Evolutionary conservation across 495 filamentous ascomycete species (phyloP).

Genomic region (Tuber indicum): DNA sequence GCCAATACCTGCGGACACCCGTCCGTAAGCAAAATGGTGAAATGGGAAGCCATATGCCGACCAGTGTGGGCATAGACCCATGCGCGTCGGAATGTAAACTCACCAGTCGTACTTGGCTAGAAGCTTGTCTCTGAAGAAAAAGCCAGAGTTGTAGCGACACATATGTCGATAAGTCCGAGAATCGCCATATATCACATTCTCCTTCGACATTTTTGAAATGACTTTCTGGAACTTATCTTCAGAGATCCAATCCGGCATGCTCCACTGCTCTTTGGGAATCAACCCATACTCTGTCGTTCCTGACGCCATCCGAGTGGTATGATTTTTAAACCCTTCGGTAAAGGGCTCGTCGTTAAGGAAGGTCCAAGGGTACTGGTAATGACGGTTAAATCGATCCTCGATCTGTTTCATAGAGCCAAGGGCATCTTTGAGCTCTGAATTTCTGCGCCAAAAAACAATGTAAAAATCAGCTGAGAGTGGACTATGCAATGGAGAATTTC

Average conservation of each 20-base stretch:
- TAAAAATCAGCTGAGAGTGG: constrained; percentile 26
- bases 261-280: constrained; percentile 92
- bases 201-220: constrained; percentile 68
- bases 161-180: constrained; percentile 94
- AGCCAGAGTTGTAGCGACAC: constrained; percentile 97
- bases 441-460: constrained; percentile 21
- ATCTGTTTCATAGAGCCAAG: constrained; percentile 41
- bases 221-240: constrained; percentile 75
- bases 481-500: constrained; percentile 8
- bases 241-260: constrained; percentile 84
- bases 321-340: constrained; percentile 56
- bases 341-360: constrained; percentile 97
- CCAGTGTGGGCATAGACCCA: neutral
- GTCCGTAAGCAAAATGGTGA: neutral
- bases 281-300: constrained; percentile 50
- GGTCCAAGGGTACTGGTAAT: constrained; percentile 99
- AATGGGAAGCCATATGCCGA: neutral
- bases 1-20: constrained; percentile 48
- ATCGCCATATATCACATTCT: constrained; percentile 80
- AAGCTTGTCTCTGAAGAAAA: constrained; percentile 93
- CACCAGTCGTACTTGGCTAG: constrained; percentile 92
- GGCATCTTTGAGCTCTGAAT: constrained; percentile 38
- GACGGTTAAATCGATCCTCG: constrained; percentile 57
- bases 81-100: constrained; percentile 63
- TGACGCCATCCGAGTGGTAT: constrained; percentile 33